Conservation (phyloP, 2,329 filamentous ascomycete genomes). For the Ceratocystis albifundus region DNA sequence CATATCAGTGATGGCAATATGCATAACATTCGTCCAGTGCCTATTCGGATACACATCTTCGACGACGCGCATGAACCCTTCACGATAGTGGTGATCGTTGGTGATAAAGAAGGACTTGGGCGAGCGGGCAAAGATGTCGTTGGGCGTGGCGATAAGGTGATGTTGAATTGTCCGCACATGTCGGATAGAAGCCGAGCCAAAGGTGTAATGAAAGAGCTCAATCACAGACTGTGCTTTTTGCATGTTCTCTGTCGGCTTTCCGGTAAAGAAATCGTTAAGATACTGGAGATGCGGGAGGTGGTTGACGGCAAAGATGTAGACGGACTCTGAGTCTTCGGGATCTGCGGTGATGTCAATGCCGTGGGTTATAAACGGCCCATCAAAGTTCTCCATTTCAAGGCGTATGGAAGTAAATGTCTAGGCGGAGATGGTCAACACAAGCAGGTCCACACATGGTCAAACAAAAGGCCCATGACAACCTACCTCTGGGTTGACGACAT, state of each 20-base stretch:
- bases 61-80: slow-evolving; percentile 36
- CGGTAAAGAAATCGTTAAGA: slow-evolving; percentile 22
- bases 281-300: slow-evolving; percentile 42
- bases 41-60: slow-evolving; percentile 36
- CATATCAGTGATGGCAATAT: slow-evolving; percentile 26
- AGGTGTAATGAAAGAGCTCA: slow-evolving; percentile 45
- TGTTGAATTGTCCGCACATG: slow-evolving; percentile 45
- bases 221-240: slow-evolving; percentile 41
- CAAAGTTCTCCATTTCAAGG: slow-evolving; percentile 41
- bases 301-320: slow-evolving; percentile 52
- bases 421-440: background rate
- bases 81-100: slow-evolving; percentile 46
- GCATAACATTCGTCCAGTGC: slow-evolving; percentile 41
- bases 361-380: slow-evolving; percentile 45
- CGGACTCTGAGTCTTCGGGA: slow-evolving; percentile 32
- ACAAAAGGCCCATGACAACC: slow-evolving; percentile 24
- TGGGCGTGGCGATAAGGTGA: slow-evolving; percentile 45
- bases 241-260: slow-evolving; percentile 21
- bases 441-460: background rate
- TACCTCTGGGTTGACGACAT: slow-evolving; percentile 45
- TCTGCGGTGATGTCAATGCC: slow-evolving; percentile 50
- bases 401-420: slow-evolving; percentile 38
- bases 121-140: slow-evolving; percentile 42
- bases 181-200: slow-evolving; percentile 33
- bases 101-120: slow-evolving; percentile 45